Percentiles rank a stretch among this genome's conserved stretches.
Evolutionary conservation across 1,284 basidiomycete species (phyloP).

Genomic region (Trametes versicolor): DNA sequence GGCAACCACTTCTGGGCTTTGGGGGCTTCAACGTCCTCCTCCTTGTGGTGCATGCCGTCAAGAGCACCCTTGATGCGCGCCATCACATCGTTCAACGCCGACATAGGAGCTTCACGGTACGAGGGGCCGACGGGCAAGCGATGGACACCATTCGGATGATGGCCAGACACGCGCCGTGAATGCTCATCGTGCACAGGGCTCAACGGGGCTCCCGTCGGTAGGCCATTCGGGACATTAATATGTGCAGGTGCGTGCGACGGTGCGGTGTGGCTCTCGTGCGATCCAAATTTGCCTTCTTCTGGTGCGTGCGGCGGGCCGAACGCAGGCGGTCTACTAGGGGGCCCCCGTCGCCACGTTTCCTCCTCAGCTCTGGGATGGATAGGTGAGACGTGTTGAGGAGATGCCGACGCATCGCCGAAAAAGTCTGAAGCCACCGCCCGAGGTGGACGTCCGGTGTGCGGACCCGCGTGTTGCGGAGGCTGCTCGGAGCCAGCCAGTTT

Average conservation of each 20-base stretch:
- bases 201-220: slow-evolving; percentile 6
- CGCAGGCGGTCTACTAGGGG: not conserved
- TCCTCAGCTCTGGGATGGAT: slow-evolving; percentile 45
- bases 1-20: slow-evolving; percentile 59
- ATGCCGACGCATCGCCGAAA: slow-evolving; percentile 59
- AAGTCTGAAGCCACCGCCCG: slow-evolving; percentile 74
- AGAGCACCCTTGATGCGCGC: slow-evolving; percentile 90
- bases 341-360: slow-evolving; percentile 55
- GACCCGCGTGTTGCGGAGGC: slow-evolving; percentile 37
- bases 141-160: slow-evolving; percentile 31
- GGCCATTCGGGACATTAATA: slow-evolving; percentile 4
- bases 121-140: slow-evolving; percentile 45
- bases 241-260: not conserved
- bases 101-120: slow-evolving; percentile 78
- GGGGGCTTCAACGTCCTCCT: slow-evolving; percentile 29
- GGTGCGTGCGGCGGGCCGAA: not conserved
- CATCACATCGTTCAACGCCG: slow-evolving; percentile 85
- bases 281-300: not conserved
- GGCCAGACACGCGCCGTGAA: slow-evolving; percentile 26
- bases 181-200: slow-evolving; percentile 25
- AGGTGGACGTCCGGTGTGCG: slow-evolving; percentile 37
- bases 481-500: slow-evolving; percentile 63
- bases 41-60: slow-evolving; percentile 67
- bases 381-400: slow-evolving; percentile 17
- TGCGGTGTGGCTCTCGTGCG: not conserved